Base-by-base conservation (phyloP, 192 early-diverging fungal species). In the Dissophora ornata region DNA sequence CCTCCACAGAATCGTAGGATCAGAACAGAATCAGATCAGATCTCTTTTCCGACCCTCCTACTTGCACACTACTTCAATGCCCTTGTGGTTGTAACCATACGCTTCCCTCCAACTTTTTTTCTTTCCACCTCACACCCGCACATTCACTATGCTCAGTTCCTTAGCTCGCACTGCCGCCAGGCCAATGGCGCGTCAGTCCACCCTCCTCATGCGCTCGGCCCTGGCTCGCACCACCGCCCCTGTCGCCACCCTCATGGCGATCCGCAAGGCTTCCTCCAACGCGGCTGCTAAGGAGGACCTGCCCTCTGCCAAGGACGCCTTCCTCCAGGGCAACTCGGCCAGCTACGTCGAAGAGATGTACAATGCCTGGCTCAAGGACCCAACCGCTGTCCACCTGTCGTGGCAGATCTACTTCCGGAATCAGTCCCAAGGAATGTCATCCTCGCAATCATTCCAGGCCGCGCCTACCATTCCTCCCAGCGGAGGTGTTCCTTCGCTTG, bases 341-440 rank as follows among this genome's bases (percentile, higher is more conserved):
- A 82, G 83, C 51, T 98, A 98, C 79, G 89, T 99, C 78, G 95
- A 97, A 69, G 92, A 96, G 52, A 98, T 98, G 96, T 98, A 96
- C 87, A 82, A 84, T 54, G 94, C 95, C 29, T 99, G 96, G 93
- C 85, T 87, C 30, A 86, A 86, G 67, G 94, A 99, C 63, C 96
- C 97, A 15, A 83, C 81, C 41, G 91, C 92, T 7, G 97, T 99
- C 21, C 96, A 98, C 79, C 84, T 93, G 42, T 96, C 95, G 50
- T 99, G 97, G 97, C 95, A 95, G 70, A 87, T 93, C 18, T 99
- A 99, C 86, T 99, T 99, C 79, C 88, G 87, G 78, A 92, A 92
- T 80, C 85, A 94, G 56, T 80, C 85, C 65, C 81, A 83, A 22
- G 90, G 92, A 36, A 73, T 88, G 33, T 80, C 82, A 55, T 83